Conservation (phyloP, 495 filamentous ascomycete species). For the Neurospora tetraspora region DNA sequence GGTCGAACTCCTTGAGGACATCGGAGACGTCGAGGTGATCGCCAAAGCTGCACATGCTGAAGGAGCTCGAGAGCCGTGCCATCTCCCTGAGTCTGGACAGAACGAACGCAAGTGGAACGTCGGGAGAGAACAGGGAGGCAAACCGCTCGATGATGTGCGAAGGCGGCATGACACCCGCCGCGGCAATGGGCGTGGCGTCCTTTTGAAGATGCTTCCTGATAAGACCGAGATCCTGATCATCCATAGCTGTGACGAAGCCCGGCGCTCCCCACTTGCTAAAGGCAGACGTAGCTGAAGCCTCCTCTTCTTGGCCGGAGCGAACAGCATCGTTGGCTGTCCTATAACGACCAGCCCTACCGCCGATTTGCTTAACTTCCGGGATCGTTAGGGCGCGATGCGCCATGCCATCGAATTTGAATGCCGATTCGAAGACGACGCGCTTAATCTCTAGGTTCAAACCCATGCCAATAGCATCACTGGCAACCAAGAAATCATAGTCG, state of each 20-base stretch:
- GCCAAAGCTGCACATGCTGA: constrained; percentile 58
- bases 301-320: constrained; percentile 2
- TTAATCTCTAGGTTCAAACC: constrained; percentile 91
- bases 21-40: constrained; percentile 56
- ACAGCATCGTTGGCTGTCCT: constrained; percentile 52
- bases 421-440: constrained; percentile 77
- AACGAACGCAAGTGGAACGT: constrained; percentile 68
- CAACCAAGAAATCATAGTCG: constrained; percentile 88
- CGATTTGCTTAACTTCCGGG: constrained; percentile 91
- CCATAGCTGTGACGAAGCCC: constrained; percentile 75
- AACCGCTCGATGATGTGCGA: constrained; percentile 56
- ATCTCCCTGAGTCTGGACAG: constrained; percentile 61
- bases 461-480: constrained; percentile 97
- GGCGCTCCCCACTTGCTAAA: constrained; percentile 25
- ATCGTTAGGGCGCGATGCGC: constrained; percentile 44
- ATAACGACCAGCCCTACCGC: constrained; percentile 84
- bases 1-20: constrained; percentile 51
- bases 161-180: constrained; percentile 69
- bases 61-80: constrained; percentile 47
- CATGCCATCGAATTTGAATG: constrained; percentile 52
- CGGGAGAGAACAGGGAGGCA: constrained; percentile 63
- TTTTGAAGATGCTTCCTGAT: constrained; percentile 52
- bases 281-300: constrained; percentile 29
- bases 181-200: constrained; percentile 54
- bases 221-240: constrained; percentile 53